Base-by-base conservation (phyloP, 805 yeast genomes). In the Candida arabinofermentans region DNA sequence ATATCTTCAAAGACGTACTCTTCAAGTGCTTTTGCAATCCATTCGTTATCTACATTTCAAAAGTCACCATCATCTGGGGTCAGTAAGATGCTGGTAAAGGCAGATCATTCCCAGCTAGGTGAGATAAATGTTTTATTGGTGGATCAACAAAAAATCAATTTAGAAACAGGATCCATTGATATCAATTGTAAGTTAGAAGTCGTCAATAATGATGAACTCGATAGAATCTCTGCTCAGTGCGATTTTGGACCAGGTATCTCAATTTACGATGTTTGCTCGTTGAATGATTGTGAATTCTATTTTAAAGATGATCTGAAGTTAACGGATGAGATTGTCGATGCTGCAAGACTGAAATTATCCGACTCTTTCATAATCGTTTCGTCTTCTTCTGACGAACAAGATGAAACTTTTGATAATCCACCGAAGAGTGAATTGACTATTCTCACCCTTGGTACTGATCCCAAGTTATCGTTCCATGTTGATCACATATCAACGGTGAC, bases 191-290 rank as follows among this genome's bases (percentile, higher is more conserved):
- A 29, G 13, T 7, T 40, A 10, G 37, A 36, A 12, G 22, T 46
- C 4, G 18, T 40, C 6, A 27, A 37, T 24, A 27, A 41, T 23
- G 31, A 35, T 4, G 22, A 22, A 18, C n/a, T 47, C 7, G 31
- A 35, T 4, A 18, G 18, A 18, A n/a, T 47, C 7, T 33, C 50
- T 0, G 19, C 24, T 9, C 24, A 12, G 14, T 24, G 16, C 12
- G 47, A 49, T 34, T 50, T 55, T 34, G 54, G 51, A 16, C 32
- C 40, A 2, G 46, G 48, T 17, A 36, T 30, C 3, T 40, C 16
- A 26, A 52, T 47, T 7, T 46, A 33, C 17, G 43, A 42, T 35
- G 23, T 55, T 14, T 8, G 42, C 1, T 27, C 41, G 7, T 17
- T 41, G 8, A 24, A 31, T 4, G 17, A 19, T 4, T 24, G 43